Evolutionary conservation across 2,329 filamentous ascomycete genomes (phyloP), one percentile per base, ranked within the genome.

Genomic region (Fusarium circinatum): DNA sequence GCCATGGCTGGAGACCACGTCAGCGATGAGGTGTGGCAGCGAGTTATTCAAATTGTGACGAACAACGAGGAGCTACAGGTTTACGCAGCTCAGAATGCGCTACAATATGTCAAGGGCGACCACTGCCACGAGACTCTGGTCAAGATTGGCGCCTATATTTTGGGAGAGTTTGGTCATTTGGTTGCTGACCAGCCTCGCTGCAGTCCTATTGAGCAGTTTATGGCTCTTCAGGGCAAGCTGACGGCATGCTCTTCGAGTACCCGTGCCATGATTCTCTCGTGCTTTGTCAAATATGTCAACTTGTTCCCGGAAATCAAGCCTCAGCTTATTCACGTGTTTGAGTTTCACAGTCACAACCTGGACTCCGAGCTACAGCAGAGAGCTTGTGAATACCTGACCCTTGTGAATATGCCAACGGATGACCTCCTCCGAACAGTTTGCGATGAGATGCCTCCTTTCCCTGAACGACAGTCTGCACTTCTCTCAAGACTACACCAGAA

Each of bases 61-160:
- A 99, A 99, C 86, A 99, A 99, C 82, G 96, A 99, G 82, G 96
- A 98, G 82, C 88, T 99, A 17, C 96, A 99, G 83, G 92, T 98
- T 1, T 99, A 99, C 80, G 96, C 96, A 3, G 95, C 96, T 9
- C 94, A 97, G 80, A 97, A 97, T 77, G 95, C 96, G 28, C 85
- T 99, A 45, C 93, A 96, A 75, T 98, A 98, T 79, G 88, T 98
- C 82, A 98, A 98, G 82, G 91, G 92, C 24, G 94, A 98, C 69
- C 93, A 96, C 81, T 98, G 95, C 82, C 96, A 99, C 79, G 96
- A 99, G 84, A 99, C 96, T 5, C 84, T 99, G 68, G 94, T 99
- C 78, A 99, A 98, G 86, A 99, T 99, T 79, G 97, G 95, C 58
- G 95, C 94, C 12, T 99, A 99, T 79, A 91, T 99, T 24, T 88